A percentile compares a stretch with the other conserved stretches of the same genome.
Evolutionary conservation across 2,329 filamentous ascomycete species (phyloP).

Genomic region (Verticillium nonalfalfae): DNA sequence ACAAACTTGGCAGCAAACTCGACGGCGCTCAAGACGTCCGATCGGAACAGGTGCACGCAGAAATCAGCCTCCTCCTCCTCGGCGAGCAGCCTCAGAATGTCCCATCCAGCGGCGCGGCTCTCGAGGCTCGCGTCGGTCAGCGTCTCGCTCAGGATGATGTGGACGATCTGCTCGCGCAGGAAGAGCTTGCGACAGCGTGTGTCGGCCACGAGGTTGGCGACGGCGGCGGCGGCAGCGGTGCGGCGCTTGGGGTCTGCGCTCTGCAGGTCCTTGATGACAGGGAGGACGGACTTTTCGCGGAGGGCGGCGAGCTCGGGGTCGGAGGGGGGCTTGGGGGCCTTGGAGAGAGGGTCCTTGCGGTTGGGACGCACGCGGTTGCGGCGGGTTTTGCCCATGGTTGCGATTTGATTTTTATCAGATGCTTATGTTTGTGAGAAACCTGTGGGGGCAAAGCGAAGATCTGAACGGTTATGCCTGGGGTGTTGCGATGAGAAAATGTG

Average conservation of each 20-base stretch:
- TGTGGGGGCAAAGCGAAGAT: too few species aligned
- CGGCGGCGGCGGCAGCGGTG: constrained; percentile 50
- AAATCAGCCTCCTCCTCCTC: constrained; percentile 62
- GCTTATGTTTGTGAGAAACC: neutral
- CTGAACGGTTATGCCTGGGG: too few species aligned
- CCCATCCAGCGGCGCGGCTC: constrained; percentile 61
- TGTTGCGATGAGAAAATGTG: too few species aligned
- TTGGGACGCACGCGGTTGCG: constrained; percentile 42
- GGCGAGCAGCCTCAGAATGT: constrained; percentile 54
- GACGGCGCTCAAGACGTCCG: constrained; percentile 55
- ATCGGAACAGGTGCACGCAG: constrained; percentile 56
- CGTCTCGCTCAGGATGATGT: constrained; percentile 56
- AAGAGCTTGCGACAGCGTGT: constrained; percentile 57
- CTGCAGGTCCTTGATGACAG: constrained; percentile 54
- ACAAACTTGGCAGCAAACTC: constrained; percentile 49
- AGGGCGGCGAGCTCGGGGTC: constrained; percentile 59
- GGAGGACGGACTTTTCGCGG: constrained; percentile 56
- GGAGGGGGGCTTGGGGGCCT: constrained; percentile 52
- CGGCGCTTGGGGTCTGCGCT: constrained; percentile 54
- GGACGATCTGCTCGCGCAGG: constrained; percentile 59
- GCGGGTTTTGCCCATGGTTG: constrained; percentile 53
- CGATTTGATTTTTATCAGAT: neutral
- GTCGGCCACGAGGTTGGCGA: constrained; percentile 58
- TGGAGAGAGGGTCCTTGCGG: constrained; percentile 49
- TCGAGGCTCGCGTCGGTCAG: constrained; percentile 57